Base-by-base conservation (phyloP, 495 filamentous ascomycete genomes). In the Penicillium ucsense region DNA sequence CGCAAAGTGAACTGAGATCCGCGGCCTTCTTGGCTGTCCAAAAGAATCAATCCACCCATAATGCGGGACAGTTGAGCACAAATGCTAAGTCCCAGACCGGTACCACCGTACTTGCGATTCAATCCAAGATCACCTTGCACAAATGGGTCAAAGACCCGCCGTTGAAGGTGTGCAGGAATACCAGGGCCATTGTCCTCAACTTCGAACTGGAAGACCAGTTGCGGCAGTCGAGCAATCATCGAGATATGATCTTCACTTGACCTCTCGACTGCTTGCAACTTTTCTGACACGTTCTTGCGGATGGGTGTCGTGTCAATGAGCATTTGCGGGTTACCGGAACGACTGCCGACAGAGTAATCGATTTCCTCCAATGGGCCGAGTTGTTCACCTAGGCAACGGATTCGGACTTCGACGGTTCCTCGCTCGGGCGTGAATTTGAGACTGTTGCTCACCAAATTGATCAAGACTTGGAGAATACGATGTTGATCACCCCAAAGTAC, bases 401-500 rank as follows among this genome's bases (percentile, higher is more conserved):
- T 88, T 8, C 79, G 76, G 31, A 94, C 76, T 10, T 80, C 70
- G 2, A 94, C 83, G 37, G 72, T 78, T 7, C 89, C 89, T 6
- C 82, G 79, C 36, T 81, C 67, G 0, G 88, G 88, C 3, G 90
- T 96, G 56, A 96, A 96, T 59, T 96, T 96, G 9, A 95, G 70
- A 56, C 84, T 87, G 65, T 96, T 96, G 66, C 84, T 87, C 36
- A 95, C 88, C 9, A 96, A 74, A 38, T 96, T 96, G 69, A 95
- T 94, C 39, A 95, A 76, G 31, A 94, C 84, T 56, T 95, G 89
- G 8, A 94, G 65, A 31, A 95, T 88, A 30, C 90, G 75, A 54
- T 94, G 86, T 51, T 89, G 84, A 56, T 95, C 90, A n/a, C 89
- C 89, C 83, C 86, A 91, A 4, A 94, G 71, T 41, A 83, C 67